phyloP scores from a whole-genome alignment of 352 stramenopile genomes.

The Globisporangium yorkense region DNA sequence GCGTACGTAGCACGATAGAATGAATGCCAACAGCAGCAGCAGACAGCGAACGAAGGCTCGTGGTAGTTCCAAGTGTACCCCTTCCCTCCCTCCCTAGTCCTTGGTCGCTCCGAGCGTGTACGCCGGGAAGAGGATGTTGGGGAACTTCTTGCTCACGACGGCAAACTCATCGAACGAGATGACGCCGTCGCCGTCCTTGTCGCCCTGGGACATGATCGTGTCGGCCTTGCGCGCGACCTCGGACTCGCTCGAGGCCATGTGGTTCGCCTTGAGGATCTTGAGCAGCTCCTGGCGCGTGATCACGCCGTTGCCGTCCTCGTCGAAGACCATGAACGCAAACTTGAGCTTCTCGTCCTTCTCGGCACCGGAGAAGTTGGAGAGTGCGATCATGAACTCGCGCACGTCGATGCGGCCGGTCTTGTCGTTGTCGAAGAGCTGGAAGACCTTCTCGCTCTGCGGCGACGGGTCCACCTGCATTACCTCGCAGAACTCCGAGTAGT shows the following conservation, averaged over 20 bases:
- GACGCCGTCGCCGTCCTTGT: slow-evolving; percentile 95
- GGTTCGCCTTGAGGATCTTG: slow-evolving; percentile 95
- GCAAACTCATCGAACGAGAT: slow-evolving; percentile 98
- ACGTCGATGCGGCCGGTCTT: slow-evolving; percentile 90
- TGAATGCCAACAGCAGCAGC: not conserved
- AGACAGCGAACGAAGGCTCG: not conserved
- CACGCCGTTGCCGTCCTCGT: slow-evolving; percentile 93
- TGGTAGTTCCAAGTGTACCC: not conserved
- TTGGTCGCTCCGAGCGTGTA: slow-evolving; percentile 69
- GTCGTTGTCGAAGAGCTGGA: slow-evolving; percentile 94
- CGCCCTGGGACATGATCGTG: slow-evolving; percentile 95
- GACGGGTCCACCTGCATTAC: slow-evolving; percentile 92
- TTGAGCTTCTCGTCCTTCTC: slow-evolving; percentile 96
- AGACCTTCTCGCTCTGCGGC: slow-evolving; percentile 89
- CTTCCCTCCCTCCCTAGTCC: slow-evolving; percentile 19
- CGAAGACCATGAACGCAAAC: slow-evolving; percentile 95
- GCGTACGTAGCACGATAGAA: not conserved
- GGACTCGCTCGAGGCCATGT: slow-evolving; percentile 89
- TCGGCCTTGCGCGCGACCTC: slow-evolving; percentile 94
- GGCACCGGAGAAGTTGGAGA: slow-evolving; percentile 92
- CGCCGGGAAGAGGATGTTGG: slow-evolving; percentile 92
- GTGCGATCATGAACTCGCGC: slow-evolving; percentile 92
- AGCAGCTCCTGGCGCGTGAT: slow-evolving; percentile 94
- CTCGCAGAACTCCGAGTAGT: slow-evolving; percentile 97
- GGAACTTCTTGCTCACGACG: slow-evolving; percentile 95